Base-by-base conservation (phyloP, 495 filamentous ascomycete species). In the Hypoxylon lienhwacheense region DNA sequence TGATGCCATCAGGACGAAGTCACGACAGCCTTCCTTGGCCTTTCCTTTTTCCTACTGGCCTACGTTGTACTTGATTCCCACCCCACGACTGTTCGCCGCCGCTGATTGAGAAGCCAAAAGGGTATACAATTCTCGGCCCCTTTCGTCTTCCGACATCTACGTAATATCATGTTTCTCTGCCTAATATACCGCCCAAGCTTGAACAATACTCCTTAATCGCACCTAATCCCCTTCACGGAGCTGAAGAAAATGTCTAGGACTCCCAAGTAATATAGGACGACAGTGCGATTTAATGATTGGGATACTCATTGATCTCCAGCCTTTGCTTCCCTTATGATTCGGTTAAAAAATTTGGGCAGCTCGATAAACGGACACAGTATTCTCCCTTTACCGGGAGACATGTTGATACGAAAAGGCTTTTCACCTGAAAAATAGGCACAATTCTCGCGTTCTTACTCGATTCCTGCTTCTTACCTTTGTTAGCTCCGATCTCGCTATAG, bases 1-100 rank as follows among this genome's bases (percentile, higher is more conserved):
- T 61, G 71, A 69, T 71, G 71, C 70, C 68, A 66, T 67, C 70
- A 73, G 74, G 72, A 80, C 72, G 77, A 81, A 73, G 73, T 78
- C 69, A 80, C 76, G 77, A 80, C 69, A 70, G 67, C 65, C 61
- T 55, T 63, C 70, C 67, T 64, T 68, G 65, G 64, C 65, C 64
- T 64, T 64, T 64, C 55, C 64, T 64, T 57, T 59, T 53, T 61
- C 64, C 25, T 62, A 56, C 55, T 63, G 63, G 60, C 61, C 62
- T 65, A 53, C 52, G 47, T 62, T 61, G 66, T 68, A 71, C 67
- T 63, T 49, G 48, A 68, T 61, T 62, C 48, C 57, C 57, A 59
- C 35, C 42, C 34, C 54, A 52, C 57, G 48, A 55, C 36, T 57
- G 47, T 54, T 55, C 45, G 51, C 61, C 55, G 43, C 49, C 45